These are phyloP conservation scores for Thelonectria olida DNA, from an alignment of 2,329 filamentous ascomycete species.

Conservation along the genomic window DNA sequence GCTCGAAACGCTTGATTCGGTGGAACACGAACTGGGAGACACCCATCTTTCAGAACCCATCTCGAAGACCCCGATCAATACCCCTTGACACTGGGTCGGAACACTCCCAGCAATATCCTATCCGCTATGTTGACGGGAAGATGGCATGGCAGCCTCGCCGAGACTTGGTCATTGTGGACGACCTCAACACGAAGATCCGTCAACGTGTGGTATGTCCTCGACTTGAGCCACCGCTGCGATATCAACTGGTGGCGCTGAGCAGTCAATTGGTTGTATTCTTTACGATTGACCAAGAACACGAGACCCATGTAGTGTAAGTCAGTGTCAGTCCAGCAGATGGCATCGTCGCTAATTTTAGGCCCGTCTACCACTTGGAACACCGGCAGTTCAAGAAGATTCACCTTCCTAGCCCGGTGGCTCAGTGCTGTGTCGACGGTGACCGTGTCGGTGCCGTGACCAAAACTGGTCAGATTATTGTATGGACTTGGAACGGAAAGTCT, in stretches of 20 bases:
- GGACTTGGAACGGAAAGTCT: conserved; percentile 31
- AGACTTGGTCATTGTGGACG: conserved; percentile 36
- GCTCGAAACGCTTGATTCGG: conserved; percentile 2
- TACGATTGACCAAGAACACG: not conserved
- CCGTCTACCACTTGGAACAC: conserved; percentile 31
- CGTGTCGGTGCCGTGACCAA: conserved; percentile 32
- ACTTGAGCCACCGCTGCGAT: conserved; percentile 21
- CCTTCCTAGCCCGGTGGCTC: conserved; percentile 27
- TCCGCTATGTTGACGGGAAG: conserved; percentile 36
- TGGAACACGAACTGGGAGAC: conserved; percentile 29
- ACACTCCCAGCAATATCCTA: not conserved
- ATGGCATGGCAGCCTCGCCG: conserved; percentile 40
- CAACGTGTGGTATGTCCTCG: conserved; percentile 27
- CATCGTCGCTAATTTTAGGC: conserved; percentile 16
- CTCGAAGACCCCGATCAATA: not conserved
- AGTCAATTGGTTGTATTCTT: not conserved
- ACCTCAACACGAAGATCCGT: conserved; percentile 32
- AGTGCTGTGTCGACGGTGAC: conserved; percentile 31
- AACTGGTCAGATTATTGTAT: conserved; percentile 32
- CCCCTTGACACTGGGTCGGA: not conserved
- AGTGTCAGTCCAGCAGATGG: not conserved
- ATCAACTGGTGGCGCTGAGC: conserved; percentile 23
- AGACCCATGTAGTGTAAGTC: conserved; percentile 20
- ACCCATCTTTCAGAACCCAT: not conserved
- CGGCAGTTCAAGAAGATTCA: conserved; percentile 29